phyloP scores from a whole-genome alignment of 306 rosid species.

The Quercus bicolor region DNA sequence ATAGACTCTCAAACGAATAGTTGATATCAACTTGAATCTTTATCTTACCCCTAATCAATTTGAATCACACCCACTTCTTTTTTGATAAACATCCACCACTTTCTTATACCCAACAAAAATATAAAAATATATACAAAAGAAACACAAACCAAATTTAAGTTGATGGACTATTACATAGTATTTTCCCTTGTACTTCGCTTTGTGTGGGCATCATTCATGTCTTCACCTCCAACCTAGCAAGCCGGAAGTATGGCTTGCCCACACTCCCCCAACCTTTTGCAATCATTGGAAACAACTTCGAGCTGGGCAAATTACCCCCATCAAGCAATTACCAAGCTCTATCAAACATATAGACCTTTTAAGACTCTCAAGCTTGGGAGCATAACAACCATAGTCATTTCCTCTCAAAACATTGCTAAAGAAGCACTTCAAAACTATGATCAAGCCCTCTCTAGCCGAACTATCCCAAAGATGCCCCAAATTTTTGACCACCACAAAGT shows the following conservation, averaged over 20 bases:
- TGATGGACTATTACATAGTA: too few relatives aligned
- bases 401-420: conserved; percentile 24
- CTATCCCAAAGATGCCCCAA: conserved; percentile 9
- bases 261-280: conserved; percentile 28
- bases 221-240: too few relatives aligned
- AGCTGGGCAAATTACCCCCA: conserved; percentile 34
- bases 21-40: too few relatives aligned
- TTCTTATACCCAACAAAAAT: too few relatives aligned
- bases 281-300: conserved; percentile 23
- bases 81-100: too few relatives aligned
- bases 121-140: neutral
- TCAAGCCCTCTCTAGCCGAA: conserved; percentile 23
- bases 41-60: too few relatives aligned
- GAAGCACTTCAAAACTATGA: conserved; percentile 25
- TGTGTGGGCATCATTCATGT: too few relatives aligned
- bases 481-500: conserved; percentile 8
- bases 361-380: conserved; percentile 31
- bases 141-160: too few relatives aligned
- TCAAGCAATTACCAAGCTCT: conserved; percentile 22
- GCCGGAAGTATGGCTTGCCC: neutral
- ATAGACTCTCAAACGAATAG: too few relatives aligned
- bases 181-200: too few relatives aligned
- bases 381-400: conserved; percentile 25
- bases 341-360: conserved; percentile 23
- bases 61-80: neutral